Conservation (phyloP, 345 rosid genomes). For the Acer yangbiense region DNA sequence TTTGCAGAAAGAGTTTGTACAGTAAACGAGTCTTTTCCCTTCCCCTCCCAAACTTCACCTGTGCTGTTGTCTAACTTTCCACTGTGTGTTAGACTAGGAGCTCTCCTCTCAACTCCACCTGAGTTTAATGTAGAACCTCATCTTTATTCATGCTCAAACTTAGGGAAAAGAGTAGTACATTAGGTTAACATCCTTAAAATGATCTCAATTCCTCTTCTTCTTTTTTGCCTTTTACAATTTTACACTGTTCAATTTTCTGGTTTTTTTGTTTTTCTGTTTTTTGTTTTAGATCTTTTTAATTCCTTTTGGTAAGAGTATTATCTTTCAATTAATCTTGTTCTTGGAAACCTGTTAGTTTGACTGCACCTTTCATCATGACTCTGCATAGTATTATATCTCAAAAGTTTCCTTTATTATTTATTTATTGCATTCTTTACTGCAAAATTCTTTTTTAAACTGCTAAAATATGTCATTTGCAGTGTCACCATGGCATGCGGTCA, state of each 20-base stretch:
- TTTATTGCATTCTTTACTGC: not conserved
- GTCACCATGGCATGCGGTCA: slow-evolving; percentile 88
- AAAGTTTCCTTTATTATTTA: not conserved
- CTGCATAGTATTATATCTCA: not conserved
- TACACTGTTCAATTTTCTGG: not conserved
- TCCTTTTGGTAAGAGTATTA: not conserved
- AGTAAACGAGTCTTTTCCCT: too few species aligned
- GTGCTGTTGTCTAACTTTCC: not conserved
- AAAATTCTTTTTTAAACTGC: not conserved
- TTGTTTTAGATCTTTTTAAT: not conserved
- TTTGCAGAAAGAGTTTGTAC: too few species aligned
- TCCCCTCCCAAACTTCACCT: too few species aligned
- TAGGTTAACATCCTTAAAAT: not conserved
- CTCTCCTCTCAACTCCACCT: not conserved
- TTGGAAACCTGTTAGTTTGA: not conserved
- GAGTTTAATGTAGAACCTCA: not conserved
- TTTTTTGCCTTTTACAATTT: not conserved
- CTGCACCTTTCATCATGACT: not conserved
- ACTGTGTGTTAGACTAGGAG: not conserved
- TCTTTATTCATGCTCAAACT: not conserved
- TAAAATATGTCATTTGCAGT: slow-evolving; percentile 47
- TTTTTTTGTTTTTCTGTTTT: too few species aligned
- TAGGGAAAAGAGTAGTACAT: not conserved
- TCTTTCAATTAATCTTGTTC: not conserved
- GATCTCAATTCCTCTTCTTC: not conserved